These are phyloP conservation scores for Fragaria vesca DNA, from an alignment of 306 rosid species.

Conservation along the genomic window DNA sequence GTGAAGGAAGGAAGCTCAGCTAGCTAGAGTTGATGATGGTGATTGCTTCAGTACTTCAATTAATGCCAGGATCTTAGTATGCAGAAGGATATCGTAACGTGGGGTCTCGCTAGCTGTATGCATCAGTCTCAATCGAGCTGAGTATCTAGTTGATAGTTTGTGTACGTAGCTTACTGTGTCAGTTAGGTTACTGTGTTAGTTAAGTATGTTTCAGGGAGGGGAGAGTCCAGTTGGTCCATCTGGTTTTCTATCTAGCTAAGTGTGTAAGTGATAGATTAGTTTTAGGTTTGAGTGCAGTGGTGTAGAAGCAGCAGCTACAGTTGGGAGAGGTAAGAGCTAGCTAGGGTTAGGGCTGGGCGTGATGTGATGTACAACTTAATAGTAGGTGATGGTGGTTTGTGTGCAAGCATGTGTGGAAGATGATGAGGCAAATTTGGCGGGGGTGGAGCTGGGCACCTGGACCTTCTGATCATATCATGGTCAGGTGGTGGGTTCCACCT, in stretches of 20 bases:
- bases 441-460: conserved; percentile 71
- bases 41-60: not conserved
- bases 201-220: not conserved
- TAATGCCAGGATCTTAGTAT: not conserved
- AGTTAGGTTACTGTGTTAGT: not conserved
- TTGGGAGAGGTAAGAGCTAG: not conserved
- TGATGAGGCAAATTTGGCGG: not conserved
- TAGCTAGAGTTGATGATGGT: not conserved
- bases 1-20: not conserved
- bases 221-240: not conserved
- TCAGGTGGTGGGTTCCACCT: conserved; percentile 72
- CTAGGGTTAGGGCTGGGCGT: not conserved
- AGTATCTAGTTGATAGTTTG: not conserved
- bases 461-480: not conserved
- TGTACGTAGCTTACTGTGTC: not conserved
- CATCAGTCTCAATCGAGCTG: not conserved
- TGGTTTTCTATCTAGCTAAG: not conserved
- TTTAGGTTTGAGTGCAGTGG: not conserved
- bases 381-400: not conserved
- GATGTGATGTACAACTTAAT: not conserved
- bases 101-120: not conserved
- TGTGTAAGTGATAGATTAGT: not conserved
- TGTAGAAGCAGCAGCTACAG: not conserved
- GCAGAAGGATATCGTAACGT: not conserved
- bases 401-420: not conserved